Base-by-base conservation (phyloP, 2,329 filamentous ascomycete genomes). In the Colletotrichum costaricense region DNA sequence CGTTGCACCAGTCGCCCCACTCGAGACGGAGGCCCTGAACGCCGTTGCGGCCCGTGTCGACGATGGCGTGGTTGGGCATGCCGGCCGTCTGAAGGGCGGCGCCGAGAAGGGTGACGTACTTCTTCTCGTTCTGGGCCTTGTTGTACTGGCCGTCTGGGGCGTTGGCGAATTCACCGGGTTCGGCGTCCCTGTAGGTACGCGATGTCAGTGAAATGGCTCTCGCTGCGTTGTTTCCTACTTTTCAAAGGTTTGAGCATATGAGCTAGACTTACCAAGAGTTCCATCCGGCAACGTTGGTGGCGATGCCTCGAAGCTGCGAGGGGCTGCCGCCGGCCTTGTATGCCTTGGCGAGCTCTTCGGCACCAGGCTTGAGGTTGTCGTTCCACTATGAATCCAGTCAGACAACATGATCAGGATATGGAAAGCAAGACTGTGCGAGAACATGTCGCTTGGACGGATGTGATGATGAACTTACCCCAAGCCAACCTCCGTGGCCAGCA, bases 401-500 rank as follows among this genome's bases (percentile, higher is more conserved):
- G 33, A 9, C 42, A 49, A n/a, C 42, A 49, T 49, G 19, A 9
- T 11, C 19, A n/a, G 7, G 42, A 22, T 19, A 22, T 16, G n/a
- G 19, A 9, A 49, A 49, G 42, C 42, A 49, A 49, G 42, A 11
- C 19, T n/a, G 42, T 22, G 19, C 42, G 8, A 22, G 42, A 22
- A 49, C 8, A 49, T 11, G 4, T 49, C 19, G 3, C 42, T 4
- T 9, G 42, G 19, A n/a, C 19, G 6, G 19, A 4, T 19, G 42
- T 9, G 19, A 11, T 49, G 38, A 8, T 42, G 5, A 4, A n/a
- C 42, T n/a, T 49, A 49, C 42, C 42, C 90, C 90, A 56, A 92
- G 85, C 90, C 90, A 92, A 73, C 90, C 90, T 30, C 87, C 89
- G 79, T 92, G 90, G 71, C 89, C 90, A 9, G 89, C 90, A 76